These are phyloP conservation scores for Cardiospermum halicacabum DNA, from an alignment of 345 rosid genomes.

Conservation along the genomic window DNA sequence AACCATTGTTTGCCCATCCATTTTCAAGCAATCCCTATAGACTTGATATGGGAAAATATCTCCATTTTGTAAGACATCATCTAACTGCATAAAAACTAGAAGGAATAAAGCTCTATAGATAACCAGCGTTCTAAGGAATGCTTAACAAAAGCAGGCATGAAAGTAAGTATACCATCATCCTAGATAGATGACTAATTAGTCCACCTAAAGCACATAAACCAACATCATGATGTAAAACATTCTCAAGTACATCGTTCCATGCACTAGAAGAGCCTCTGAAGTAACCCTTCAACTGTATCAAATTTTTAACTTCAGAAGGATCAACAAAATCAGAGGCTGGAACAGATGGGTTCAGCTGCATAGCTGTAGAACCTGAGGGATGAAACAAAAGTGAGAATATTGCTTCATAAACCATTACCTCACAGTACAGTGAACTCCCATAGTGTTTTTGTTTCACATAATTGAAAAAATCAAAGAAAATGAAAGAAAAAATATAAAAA, in stretches of 20 bases:
- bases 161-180: slow-evolving; percentile 68
- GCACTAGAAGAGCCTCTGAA: slow-evolving; percentile 56
- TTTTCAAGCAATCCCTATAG: slow-evolving; percentile 72
- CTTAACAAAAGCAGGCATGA: neutral
- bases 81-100: slow-evolving; percentile 42
- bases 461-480: slow-evolving; percentile 7
- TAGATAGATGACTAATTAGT: slow-evolving; percentile 66
- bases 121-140: neutral
- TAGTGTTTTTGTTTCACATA: neutral
- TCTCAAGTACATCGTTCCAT: slow-evolving; percentile 45
- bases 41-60: slow-evolving; percentile 79
- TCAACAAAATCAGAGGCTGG: slow-evolving; percentile 43
- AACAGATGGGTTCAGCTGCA: slow-evolving; percentile 54
- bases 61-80: slow-evolving; percentile 68
- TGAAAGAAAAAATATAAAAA: neutral
- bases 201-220: slow-evolving; percentile 75
- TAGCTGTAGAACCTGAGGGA: slow-evolving; percentile 47
- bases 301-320: slow-evolving; percentile 61
- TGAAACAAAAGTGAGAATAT: neutral
- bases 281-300: slow-evolving; percentile 62
- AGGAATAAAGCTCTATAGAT: slow-evolving; percentile 12
- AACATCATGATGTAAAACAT: slow-evolving; percentile 40
- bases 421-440: neutral
- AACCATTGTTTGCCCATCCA: slow-evolving; percentile 91
- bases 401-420: slow-evolving; percentile 3